A percentile compares a stretch with the other conserved stretches of the same genome.
phyloP scores from a whole-genome alignment of 2,329 filamentous ascomycete genomes.

The Thermomyces lanuginosus region DNA sequence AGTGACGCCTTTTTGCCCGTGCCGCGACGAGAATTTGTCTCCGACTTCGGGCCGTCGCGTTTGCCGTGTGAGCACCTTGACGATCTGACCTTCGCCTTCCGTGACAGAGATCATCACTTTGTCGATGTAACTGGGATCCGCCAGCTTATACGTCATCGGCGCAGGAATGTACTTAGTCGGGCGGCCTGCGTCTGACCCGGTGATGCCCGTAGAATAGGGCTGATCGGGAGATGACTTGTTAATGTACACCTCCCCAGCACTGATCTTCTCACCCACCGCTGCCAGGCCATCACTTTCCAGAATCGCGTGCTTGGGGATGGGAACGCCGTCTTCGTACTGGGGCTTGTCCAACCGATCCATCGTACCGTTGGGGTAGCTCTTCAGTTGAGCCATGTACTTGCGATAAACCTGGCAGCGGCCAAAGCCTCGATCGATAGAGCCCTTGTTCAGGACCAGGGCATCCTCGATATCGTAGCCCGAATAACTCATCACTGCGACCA shows the following conservation, averaged over 20 bases:
- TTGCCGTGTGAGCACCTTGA: slow-evolving; percentile 94
- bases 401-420: slow-evolving; percentile 96
- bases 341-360: slow-evolving; percentile 44
- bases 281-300: slow-evolving; percentile 80
- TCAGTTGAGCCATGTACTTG: slow-evolving; percentile 74
- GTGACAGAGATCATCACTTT: slow-evolving; percentile 89
- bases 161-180: slow-evolving; percentile 22
- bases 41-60: slow-evolving; percentile 87
- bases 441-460: slow-evolving; percentile 90
- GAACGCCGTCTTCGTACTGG: slow-evolving; percentile 45
- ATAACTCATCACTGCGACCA: slow-evolving; percentile 97
- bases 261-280: slow-evolving; percentile 65
- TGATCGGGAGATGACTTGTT: slow-evolving; percentile 79
- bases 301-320: slow-evolving; percentile 51
- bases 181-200: slow-evolving; percentile 40
- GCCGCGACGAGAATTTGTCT: slow-evolving; percentile 96
- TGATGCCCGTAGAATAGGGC: slow-evolving; percentile 52
- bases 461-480: slow-evolving; percentile 99
- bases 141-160: slow-evolving; percentile 55
- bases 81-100: slow-evolving; percentile 66
- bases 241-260: slow-evolving; percentile 68
- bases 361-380: slow-evolving; percentile 73
- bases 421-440: slow-evolving; percentile 84
- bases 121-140: slow-evolving; percentile 79
- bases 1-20: slow-evolving; percentile 95